Base-by-base conservation (phyloP, 352 stramenopile genomes). In the Globisporangium recalcitrans region DNA sequence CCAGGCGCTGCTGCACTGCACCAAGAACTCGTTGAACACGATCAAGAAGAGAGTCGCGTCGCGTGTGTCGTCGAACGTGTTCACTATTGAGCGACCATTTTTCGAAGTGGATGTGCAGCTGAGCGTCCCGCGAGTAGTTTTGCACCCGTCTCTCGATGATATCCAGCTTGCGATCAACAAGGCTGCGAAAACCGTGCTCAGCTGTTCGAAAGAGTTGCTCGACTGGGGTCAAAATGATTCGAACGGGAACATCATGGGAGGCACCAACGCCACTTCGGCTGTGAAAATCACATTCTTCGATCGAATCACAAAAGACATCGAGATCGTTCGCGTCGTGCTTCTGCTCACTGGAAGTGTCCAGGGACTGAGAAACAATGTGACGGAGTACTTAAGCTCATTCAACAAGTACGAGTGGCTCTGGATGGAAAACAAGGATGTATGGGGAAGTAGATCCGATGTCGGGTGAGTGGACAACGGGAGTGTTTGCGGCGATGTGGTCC, bases 71-170 rank as follows among this genome's bases (percentile, higher is more conserved):
- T 90, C 81, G 10, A 88, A 84, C n/a, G 84, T 98, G 19, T 88
- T 98, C 53, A 95, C 90, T 22, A 86, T 96, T 49, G 91, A 98
- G 59, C 90, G 92, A 7, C 97, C 97, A 0, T 99, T 99, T 72
- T 99, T 99, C 61, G 96, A 99, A 74, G 95, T 99, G 0, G 95
- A 98, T 47, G 94, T 99, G 0, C 94, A 99, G 66, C 84, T 99
- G 24, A 97, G 93, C 51, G 90, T 97, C 2, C 96, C 90, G 0
- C 86, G 78, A 55, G 96, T 99, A 1, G 91, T 95, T 52, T 76
- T 99, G 22, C 92, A 97, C 65, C 97, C 97, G 3, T 98, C 91
- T 14, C 74, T 99, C 6, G 96, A 99, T 59, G 95, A 98, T 36
- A 99, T 99, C 63, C 97, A 99, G 66, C 75, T 97, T 19, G 98